phyloP scores from a whole-genome alignment of 805 yeast species.

The Torulaspora delbrueckii region DNA sequence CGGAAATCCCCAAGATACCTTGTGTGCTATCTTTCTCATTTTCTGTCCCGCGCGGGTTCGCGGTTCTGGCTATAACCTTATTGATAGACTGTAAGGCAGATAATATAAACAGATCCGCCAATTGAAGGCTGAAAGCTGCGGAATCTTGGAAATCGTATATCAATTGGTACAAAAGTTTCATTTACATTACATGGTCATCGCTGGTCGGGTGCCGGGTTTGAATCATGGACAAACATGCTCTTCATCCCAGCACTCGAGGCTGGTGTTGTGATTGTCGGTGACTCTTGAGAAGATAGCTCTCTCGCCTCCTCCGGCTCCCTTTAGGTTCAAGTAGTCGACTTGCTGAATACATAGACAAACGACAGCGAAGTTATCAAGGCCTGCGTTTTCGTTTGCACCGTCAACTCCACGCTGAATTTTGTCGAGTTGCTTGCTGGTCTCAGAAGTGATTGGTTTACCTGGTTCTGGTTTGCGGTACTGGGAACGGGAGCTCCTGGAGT shows the following conservation, averaged over 20 bases:
- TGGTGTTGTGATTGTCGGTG: constrained; percentile 45
- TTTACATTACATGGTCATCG: constrained; percentile 3
- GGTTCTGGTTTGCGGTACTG: constrained; percentile 73
- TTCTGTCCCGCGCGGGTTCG: neutral
- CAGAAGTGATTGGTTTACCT: constrained; percentile 51
- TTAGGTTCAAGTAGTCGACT: constrained; percentile 64
- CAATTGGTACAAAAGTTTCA: neutral
- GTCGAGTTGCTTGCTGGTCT: constrained; percentile 55
- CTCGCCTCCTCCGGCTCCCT: constrained; percentile 40
- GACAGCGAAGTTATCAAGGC: constrained; percentile 61
- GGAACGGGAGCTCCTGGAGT: constrained; percentile 57
- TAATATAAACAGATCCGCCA: neutral
- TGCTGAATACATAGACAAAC: constrained; percentile 63
- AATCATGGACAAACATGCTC: constrained; percentile 68
- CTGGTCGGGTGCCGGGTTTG: neutral
- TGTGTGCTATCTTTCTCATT: neutral
- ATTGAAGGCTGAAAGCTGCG: neutral
- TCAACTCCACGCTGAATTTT: constrained; percentile 78
- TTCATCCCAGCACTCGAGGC: constrained; percentile 66
- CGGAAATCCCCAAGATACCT: neutral
- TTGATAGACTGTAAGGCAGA: neutral
- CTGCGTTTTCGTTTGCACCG: constrained; percentile 61
- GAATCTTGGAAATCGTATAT: neutral
- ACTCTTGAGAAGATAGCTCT: constrained; percentile 24
- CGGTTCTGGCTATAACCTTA: neutral